Conservation (phyloP, 352 stramenopile genomes). For the Heterotrichella gracilis region DNA sequence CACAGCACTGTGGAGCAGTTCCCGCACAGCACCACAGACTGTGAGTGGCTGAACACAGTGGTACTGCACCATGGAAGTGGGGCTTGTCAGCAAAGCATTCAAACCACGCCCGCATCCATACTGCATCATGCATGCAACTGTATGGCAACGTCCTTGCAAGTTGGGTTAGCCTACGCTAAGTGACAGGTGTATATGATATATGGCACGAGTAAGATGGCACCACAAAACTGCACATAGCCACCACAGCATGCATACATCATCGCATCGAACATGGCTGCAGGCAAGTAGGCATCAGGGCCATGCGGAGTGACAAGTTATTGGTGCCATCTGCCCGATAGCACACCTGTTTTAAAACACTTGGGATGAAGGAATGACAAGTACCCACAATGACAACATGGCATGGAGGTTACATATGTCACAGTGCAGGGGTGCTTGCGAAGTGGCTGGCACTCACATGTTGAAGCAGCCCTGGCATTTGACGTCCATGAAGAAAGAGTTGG, state of each 20-base stretch:
- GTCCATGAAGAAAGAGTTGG: slow-evolving; percentile 97
- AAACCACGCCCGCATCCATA: too few relatives aligned
- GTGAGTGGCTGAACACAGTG: slow-evolving; percentile 90
- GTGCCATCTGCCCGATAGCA: too few relatives aligned
- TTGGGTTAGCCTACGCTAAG: too few relatives aligned
- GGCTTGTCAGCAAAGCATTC: too few relatives aligned
- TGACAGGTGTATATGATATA: too few relatives aligned
- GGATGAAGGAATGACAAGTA: slow-evolving; percentile 13
- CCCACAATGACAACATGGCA: background rate
- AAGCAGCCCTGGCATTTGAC: slow-evolving; percentile 98
- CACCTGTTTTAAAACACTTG: too few relatives aligned
- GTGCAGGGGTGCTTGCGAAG: background rate
- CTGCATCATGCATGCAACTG: too few relatives aligned
- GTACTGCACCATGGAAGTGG: slow-evolving; percentile 33
- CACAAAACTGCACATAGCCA: too few relatives aligned
- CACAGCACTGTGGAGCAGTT: slow-evolving; percentile 84
- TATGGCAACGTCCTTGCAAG: too few relatives aligned
- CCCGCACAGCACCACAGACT: slow-evolving; percentile 28
- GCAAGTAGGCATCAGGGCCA: background rate
- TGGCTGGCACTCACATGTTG: slow-evolving; percentile 49
- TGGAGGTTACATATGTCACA: background rate
- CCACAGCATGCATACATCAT: too few relatives aligned
- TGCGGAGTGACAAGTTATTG: background rate
- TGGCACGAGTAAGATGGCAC: too few relatives aligned
- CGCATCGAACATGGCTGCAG: background rate